Evolutionary conservation across 306 rosid species (phyloP), one percentile per base, ranked within the genome.

Genomic region (Leucaena leucocephala): DNA sequence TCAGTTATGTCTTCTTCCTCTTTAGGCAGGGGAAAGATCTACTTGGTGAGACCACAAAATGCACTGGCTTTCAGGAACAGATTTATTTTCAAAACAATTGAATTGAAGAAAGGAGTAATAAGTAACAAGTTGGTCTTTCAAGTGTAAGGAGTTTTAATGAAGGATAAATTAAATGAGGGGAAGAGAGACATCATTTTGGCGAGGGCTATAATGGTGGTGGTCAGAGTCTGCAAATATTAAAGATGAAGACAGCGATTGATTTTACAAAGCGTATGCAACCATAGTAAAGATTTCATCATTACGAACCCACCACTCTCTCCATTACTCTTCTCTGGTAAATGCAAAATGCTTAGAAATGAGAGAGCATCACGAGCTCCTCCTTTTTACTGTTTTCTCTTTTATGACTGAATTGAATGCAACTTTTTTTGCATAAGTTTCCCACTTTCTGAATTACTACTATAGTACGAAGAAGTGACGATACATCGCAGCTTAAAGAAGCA

Each of bases 111-210:
- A 2, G 34, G 8, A 71, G 46, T 34, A 8, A 19, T 22, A 8
- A 58, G 2, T 59, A 11, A 39, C 64, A 49, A 35, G 64, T 35
- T 50, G 45, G 17, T 7, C 5, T 15, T 13, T 34, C 46, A 38
- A 71, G 10, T 12, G 44, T 16, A 34, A 7, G 7, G 8, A 39
- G 50, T 21, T 38, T 39, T 39, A 78, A 67, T 3, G 12, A 38
- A 74, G 19, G 62, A 58, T 15, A 2, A 68, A 74, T 69, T 79
- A 64, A 76, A 72, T 76, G 79, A 76, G 16, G 80, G 73, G 36
- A 50, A 66, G 63, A 52, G 52, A 65, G 43, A 19, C n/a, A 38
- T 65, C 5, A 36, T 17, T 14, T 62, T 2, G 7, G 39, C 40
- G 17, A 67, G 3, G 40, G 69, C 58, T 42, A 74, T 74, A 42